A percentile compares a stretch with the other conserved stretches of the same genome.
These are phyloP conservation scores for Trematosphaeria pertusa DNA, from an alignment of 2,329 filamentous ascomycete genomes.

Conservation along the genomic window DNA sequence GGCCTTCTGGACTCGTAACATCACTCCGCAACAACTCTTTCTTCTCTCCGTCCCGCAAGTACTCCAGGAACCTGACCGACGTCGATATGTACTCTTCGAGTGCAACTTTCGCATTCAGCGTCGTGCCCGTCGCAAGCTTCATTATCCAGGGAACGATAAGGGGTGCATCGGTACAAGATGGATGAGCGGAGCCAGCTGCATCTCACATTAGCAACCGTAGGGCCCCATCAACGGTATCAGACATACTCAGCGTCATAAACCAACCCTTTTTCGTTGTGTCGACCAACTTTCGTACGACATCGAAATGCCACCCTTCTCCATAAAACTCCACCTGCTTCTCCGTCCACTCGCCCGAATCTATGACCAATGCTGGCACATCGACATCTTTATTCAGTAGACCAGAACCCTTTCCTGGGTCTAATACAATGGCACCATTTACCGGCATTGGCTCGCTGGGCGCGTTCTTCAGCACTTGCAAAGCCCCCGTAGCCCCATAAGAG, in stretches of 20 bases:
- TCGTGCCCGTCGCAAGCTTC: slow-evolving; percentile 67
- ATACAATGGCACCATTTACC: slow-evolving; percentile 64
- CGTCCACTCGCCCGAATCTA: slow-evolving; percentile 72
- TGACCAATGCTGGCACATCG: slow-evolving; percentile 64
- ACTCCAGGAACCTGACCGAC: slow-evolving; percentile 64
- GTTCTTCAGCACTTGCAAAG: slow-evolving; percentile 65
- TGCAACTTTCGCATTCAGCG: slow-evolving; percentile 63
- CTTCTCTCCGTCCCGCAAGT: slow-evolving; percentile 49
- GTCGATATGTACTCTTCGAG: slow-evolving; percentile 67
- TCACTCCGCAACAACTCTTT: slow-evolving; percentile 59
- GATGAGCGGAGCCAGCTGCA: slow-evolving; percentile 58
- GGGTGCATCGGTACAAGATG: slow-evolving; percentile 71
- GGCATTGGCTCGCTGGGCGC: slow-evolving; percentile 53
- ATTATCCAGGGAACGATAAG: slow-evolving; percentile 68
- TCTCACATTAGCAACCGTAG: slow-evolving; percentile 4
- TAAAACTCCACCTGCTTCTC: slow-evolving; percentile 64
- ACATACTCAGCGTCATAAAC: slow-evolving; percentile 53
- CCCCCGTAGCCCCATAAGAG: slow-evolving; percentile 71
- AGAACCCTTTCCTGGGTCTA: slow-evolving; percentile 71
- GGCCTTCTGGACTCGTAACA: slow-evolving; percentile 51
- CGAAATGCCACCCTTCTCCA: slow-evolving; percentile 67
- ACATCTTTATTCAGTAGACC: slow-evolving; percentile 68
- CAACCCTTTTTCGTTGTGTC: slow-evolving; percentile 55
- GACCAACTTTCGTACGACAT: slow-evolving; percentile 65
- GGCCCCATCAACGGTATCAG: background rate